Base-by-base conservation (phyloP, 1,284 basidiomycete genomes). In the Papiliotrema laurentii region DNA sequence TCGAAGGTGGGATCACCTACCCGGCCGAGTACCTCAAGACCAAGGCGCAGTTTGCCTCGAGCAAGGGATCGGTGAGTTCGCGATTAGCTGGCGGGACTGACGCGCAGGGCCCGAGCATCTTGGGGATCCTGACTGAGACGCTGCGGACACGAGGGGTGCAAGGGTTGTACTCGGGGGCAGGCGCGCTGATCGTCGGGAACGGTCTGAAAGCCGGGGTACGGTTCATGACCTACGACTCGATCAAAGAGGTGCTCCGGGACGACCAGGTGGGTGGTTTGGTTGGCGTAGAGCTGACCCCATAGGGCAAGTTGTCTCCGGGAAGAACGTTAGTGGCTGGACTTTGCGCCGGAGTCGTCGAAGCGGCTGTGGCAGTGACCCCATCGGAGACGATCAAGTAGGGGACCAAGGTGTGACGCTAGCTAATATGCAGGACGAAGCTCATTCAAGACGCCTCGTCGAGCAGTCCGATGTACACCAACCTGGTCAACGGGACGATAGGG, bases 341-440 rank as follows among this genome's bases (percentile, higher is more conserved):
- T 7, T 89, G 88, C 26, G 92, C 92, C 2, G 92, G 92, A 1
- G 83, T 91, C 81, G 84, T 79, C 68, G 92, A 97, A 70, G 89
- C 92, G 0, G 69, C 93, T 19, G 81, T 94, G 49, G 92, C 90
- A 1, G 91, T 96, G 3, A 94, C 92, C 0, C 92, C 92, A 1
- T 90, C 88, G 10, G 92, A 96, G 73, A 94, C 91, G 0, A 93
- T 97, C 77, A 97, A 97, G 89, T 89, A 45, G 34, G 84, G 67
- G 11, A 13, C 18, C 13, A 4, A 19, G 4, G 6, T 2, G 22
- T 21, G 13, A 31, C 3, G 24, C 24, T 11, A 6, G 39, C 49
- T 51, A 39, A 43, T 39, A 11, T 7, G 30, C 54, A 91, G 89
- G 68, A 97, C 91, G 7, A 94, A 96, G 68, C 80, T 96, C 41